These are phyloP conservation scores for Kuraishia piskuri DNA, from an alignment of 805 yeast species.

Conservation along the genomic window DNA sequence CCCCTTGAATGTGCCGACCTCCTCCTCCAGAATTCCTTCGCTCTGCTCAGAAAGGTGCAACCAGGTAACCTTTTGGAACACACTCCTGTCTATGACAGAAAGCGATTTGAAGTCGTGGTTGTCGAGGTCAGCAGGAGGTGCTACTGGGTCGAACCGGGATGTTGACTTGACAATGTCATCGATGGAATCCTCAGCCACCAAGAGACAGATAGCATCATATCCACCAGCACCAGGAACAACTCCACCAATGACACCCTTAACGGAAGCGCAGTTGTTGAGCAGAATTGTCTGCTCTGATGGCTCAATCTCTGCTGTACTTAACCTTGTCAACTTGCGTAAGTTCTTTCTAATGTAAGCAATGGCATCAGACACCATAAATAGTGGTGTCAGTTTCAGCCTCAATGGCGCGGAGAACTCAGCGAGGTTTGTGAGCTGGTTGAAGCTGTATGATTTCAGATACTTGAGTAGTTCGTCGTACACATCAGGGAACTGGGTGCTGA, in stretches of 20 bases:
- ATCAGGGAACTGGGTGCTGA: slow-evolving; percentile 21
- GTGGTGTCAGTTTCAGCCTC: slow-evolving; percentile 10
- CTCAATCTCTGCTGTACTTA: slow-evolving; percentile 81
- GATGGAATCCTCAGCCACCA: slow-evolving; percentile 43
- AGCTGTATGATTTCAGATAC: slow-evolving; percentile 10
- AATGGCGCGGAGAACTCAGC: slow-evolving; percentile 1
- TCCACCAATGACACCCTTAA: slow-evolving; percentile 85
- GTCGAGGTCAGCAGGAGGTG: background rate
- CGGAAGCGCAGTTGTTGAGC: slow-evolving; percentile 44
- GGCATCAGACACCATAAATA: slow-evolving; percentile 29
- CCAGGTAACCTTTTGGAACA: slow-evolving; percentile 52
- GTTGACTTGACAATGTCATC: slow-evolving; percentile 17
- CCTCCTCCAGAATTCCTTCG: slow-evolving; percentile 46
- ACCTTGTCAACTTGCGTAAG: slow-evolving; percentile 51
- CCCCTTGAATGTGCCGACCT: slow-evolving; percentile 9
- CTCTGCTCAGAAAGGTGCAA: slow-evolving; percentile 56
- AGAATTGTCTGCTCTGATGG: slow-evolving; percentile 69
- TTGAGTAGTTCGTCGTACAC: slow-evolving; percentile 24
- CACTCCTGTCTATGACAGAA: slow-evolving; percentile 10
- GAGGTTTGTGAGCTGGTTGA: slow-evolving; percentile 5
- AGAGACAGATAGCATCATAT: slow-evolving; percentile 78
- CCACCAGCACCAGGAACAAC: slow-evolving; percentile 99
- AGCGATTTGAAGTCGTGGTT: background rate
- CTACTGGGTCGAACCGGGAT: background rate
- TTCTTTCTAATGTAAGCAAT: slow-evolving; percentile 43